Conservation (phyloP, 2,329 filamentous ascomycete species). For the Colletotrichum shisoi region DNA sequence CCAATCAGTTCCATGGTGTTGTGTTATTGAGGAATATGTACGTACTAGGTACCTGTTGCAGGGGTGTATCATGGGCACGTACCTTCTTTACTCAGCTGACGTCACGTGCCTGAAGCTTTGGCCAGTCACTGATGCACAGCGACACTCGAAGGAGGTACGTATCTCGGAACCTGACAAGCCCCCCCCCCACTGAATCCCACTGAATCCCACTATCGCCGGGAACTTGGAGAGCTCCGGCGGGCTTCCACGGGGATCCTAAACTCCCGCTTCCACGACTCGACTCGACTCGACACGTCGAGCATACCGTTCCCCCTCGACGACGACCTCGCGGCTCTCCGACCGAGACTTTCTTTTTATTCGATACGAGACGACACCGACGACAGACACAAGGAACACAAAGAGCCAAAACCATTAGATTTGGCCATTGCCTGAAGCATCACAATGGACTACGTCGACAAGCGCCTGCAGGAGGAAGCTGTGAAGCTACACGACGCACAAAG, state of each 20-base stretch:
- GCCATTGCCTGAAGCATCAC: not conserved
- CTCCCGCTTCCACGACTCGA: too few relatives aligned
- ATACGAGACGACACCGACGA: not conserved
- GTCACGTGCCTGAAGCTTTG: not conserved
- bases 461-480: slow-evolving; percentile 62
- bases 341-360: too few relatives aligned
- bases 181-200: too few relatives aligned
- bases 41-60: too few relatives aligned
- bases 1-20: too few relatives aligned
- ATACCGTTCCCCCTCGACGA: not conserved
- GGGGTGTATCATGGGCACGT: too few relatives aligned
- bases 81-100: too few relatives aligned
- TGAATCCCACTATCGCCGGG: slow-evolving; percentile 12
- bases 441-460: slow-evolving; percentile 68
- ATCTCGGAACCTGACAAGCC: not conserved
- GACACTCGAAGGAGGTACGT: too few relatives aligned
- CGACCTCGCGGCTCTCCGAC: not conserved
- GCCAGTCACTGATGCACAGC: not conserved
- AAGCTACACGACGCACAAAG: slow-evolving; percentile 49
- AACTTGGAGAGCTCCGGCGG: slow-evolving; percentile 34
- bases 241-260: too few relatives aligned
- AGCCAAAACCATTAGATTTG: not conserved
- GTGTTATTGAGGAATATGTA: too few relatives aligned
- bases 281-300: too few relatives aligned
- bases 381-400: not conserved